Conservation (phyloP, 164 flowering plant species). For the Dillenia suffruticosa region DNA sequence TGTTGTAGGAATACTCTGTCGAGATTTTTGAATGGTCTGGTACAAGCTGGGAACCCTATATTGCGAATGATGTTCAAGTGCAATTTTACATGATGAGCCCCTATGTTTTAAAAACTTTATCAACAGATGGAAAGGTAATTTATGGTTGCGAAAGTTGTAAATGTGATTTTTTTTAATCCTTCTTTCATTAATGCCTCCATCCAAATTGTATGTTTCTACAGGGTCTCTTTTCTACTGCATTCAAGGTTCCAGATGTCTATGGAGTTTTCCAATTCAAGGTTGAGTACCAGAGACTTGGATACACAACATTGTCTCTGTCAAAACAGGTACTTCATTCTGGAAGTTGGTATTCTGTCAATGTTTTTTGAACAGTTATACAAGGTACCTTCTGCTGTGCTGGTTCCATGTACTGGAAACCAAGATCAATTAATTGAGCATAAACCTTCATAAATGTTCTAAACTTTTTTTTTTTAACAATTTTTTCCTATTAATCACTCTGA, state of each 20-base stretch:
- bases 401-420: no score
- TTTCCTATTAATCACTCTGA: no score
- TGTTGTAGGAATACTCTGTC: constrained; percentile 74
- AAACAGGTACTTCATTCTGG: constrained; percentile 82
- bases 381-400: no score
- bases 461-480: no score
- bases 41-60: constrained; percentile 85
- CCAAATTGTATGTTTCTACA: constrained; percentile 26
- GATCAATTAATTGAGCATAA: no score
- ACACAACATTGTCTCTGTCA: constrained; percentile 73
- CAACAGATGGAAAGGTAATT: constrained; percentile 72
- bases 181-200: not conserved
- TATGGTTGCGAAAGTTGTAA: not conserved
- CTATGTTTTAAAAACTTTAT: constrained; percentile 81
- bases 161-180: not conserved
- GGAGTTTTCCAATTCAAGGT: constrained; percentile 99
- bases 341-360: not conserved
- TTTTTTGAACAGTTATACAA: no score
- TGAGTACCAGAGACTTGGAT: constrained; percentile 90
- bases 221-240: constrained; percentile 73
- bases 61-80: constrained; percentile 86
- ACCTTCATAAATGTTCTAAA: no score
- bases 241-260: constrained; percentile 98
- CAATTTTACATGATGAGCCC: constrained; percentile 99
- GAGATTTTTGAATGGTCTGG: constrained; percentile 99